Evolutionary conservation across 2,329 filamentous ascomycete genomes (phyloP).

Genomic region (Exophiala oligosperma): DNA sequence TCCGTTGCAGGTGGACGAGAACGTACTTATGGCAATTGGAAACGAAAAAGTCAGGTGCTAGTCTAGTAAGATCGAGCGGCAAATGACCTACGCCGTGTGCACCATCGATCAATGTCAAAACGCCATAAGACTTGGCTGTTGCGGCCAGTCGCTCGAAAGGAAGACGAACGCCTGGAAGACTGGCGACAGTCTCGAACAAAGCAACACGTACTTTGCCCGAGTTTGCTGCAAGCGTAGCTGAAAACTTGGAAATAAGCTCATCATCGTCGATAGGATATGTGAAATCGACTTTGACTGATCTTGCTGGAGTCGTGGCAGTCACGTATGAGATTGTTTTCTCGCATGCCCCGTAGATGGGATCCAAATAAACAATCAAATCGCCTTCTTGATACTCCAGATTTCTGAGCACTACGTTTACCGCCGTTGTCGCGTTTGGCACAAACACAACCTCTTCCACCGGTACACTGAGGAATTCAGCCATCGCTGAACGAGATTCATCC

Average conservation of each 20-base stretch:
- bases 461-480: slow-evolving; percentile 66
- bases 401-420: slow-evolving; percentile 72
- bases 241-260: slow-evolving; percentile 62
- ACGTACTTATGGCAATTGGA: slow-evolving; percentile 73
- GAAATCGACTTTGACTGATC: slow-evolving; percentile 56
- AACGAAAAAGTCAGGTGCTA: slow-evolving; percentile 82
- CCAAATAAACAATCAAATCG: slow-evolving; percentile 66
- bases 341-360: slow-evolving; percentile 74
- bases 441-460: slow-evolving; percentile 68
- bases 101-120: slow-evolving; percentile 78
- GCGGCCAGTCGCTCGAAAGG: slow-evolving; percentile 69
- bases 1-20: no score
- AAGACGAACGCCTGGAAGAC: slow-evolving; percentile 72
- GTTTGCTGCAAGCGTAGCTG: slow-evolving; percentile 17
- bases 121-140: slow-evolving; percentile 62
- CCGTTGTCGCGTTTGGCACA: slow-evolving; percentile 73
- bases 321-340: slow-evolving; percentile 71
- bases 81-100: slow-evolving; percentile 84
- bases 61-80: slow-evolving; percentile 60
- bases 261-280: slow-evolving; percentile 67
- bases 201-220: slow-evolving; percentile 55
- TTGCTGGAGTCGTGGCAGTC: slow-evolving; percentile 59
- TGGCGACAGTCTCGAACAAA: slow-evolving; percentile 76
- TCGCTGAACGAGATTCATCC: slow-evolving; percentile 61
- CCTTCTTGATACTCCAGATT: slow-evolving; percentile 56